These are phyloP conservation scores for Panicum virgatum DNA, from an alignment of 202 grass and related monocot genomes.

Conservation along the genomic window DNA sequence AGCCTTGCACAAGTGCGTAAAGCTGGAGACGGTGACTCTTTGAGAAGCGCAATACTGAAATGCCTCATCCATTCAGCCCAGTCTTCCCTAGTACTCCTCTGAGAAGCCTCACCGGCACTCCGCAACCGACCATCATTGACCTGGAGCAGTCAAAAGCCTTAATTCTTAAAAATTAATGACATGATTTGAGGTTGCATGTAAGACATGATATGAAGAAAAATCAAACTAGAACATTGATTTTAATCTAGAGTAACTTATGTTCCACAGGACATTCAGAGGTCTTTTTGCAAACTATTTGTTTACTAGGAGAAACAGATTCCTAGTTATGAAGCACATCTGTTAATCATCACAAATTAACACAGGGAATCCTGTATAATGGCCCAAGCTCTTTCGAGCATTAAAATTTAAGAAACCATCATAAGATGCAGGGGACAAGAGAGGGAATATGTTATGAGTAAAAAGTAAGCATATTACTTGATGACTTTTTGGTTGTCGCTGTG, in stretches of 20 bases:
- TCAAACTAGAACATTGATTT: background rate
- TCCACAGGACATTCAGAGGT: background rate
- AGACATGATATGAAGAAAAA: constrained; percentile 5
- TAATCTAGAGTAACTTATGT: background rate
- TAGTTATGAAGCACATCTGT: background rate
- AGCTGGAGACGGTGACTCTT: constrained; percentile 97
- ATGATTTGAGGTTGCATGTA: background rate
- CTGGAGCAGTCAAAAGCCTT: constrained; percentile 47
- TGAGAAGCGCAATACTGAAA: constrained; percentile 98
- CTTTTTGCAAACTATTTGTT: constrained; percentile 3
- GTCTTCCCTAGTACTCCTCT: constrained; percentile 98
- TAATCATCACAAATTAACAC: constrained; percentile 11
- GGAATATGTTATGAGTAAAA: constrained; percentile 21
- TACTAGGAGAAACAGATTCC: background rate
- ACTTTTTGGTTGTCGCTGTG: constrained; percentile 64
- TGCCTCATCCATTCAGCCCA: constrained; percentile 99
- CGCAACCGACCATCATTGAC: constrained; percentile 87
- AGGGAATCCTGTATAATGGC: background rate
- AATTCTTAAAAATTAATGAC: background rate
- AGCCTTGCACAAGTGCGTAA: constrained; percentile 95
- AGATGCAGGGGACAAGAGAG: constrained; percentile 5
- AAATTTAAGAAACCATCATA: background rate
- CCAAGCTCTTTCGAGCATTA: background rate
- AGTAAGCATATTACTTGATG: constrained; percentile 70
- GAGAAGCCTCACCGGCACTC: constrained; percentile 93